Percentiles rank a stretch among this genome's conserved stretches.
Evolutionary conservation across 805 yeast genomes (phyloP).

Genomic region (Candida nonsorbophila): DNA sequence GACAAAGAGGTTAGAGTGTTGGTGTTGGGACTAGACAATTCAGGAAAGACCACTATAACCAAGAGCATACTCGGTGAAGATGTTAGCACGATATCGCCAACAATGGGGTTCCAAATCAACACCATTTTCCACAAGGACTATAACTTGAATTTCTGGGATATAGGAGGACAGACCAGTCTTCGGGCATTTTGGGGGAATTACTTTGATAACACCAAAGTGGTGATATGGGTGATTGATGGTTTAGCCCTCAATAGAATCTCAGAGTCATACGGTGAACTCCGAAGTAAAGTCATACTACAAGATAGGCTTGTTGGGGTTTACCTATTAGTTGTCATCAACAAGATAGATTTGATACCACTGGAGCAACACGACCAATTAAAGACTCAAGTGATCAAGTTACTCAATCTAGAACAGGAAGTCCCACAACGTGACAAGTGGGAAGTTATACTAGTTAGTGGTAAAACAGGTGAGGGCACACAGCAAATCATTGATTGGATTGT

Average conservation of each 20-base stretch:
- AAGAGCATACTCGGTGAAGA: conserved; percentile 50
- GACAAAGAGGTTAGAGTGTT: conserved; percentile 73
- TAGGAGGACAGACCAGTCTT: conserved; percentile 59
- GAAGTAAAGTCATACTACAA: conserved; percentile 52
- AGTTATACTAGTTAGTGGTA: conserved; percentile 28
- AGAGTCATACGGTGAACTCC: conserved; percentile 65
- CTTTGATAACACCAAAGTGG: conserved; percentile 69
- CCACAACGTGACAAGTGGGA: conserved; percentile 19
- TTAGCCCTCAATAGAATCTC: conserved; percentile 52
- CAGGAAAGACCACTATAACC: conserved; percentile 87
- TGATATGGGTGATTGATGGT: conserved; percentile 85
- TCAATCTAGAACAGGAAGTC: conserved; percentile 14
- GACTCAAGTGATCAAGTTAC: conserved; percentile 5
- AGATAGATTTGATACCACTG: conserved; percentile 56
- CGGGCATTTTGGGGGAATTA: conserved; percentile 68
- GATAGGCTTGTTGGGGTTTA: conserved; percentile 68
- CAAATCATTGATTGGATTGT: conserved; percentile 22
- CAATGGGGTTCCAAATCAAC: conserved; percentile 83
- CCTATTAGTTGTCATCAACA: conserved; percentile 67
- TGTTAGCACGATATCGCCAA: conserved; percentile 63
- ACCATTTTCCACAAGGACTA: conserved; percentile 43
- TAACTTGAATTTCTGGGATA: conserved; percentile 71
- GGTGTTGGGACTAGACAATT: conserved; percentile 80
- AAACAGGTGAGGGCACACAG: conserved; percentile 24
- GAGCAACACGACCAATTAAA: conserved; percentile 12